These are phyloP conservation scores for Scytalidium lignicola DNA, from an alignment of 2,329 filamentous ascomycete genomes.

Conservation along the genomic window DNA sequence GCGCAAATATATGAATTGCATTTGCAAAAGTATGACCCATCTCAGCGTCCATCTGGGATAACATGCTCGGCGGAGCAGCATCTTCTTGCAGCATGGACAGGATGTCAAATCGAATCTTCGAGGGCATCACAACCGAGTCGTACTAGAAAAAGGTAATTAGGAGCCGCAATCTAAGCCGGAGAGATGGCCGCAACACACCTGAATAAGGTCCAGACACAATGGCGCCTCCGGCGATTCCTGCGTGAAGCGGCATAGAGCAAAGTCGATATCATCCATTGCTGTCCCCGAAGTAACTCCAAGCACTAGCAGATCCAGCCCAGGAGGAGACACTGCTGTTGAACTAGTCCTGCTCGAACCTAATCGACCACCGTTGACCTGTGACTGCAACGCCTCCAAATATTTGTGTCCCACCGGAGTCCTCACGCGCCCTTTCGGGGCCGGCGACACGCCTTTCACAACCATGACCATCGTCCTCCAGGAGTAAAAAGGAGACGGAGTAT, in stretches of 20 bases:
- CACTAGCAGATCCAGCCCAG: constrained; percentile 23
- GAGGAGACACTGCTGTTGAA: constrained; percentile 14
- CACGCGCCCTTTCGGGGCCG: constrained; percentile 23
- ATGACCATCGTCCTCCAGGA: constrained; percentile 15
- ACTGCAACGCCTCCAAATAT: constrained; percentile 27
- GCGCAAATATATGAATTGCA: constrained; percentile 26
- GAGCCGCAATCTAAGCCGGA: neutral
- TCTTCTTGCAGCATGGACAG: constrained; percentile 27
- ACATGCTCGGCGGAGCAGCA: constrained; percentile 26
- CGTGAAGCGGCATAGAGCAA: constrained; percentile 27
- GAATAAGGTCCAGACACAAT: constrained; percentile 23
- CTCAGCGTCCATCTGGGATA: constrained; percentile 28
- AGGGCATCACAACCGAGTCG: constrained; percentile 29
- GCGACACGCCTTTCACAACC: constrained; percentile 18
- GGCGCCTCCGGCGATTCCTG: constrained; percentile 26
- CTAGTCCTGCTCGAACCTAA: constrained; percentile 14
- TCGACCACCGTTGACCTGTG: constrained; percentile 16
- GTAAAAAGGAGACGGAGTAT: neutral
- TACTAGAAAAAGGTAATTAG: constrained; percentile 14
- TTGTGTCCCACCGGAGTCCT: constrained; percentile 25
- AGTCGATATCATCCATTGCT: constrained; percentile 29
- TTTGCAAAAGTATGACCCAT: constrained; percentile 28
- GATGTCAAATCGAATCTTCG: constrained; percentile 27
- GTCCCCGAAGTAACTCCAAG: constrained; percentile 26
- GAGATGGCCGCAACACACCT: constrained; percentile 14